phyloP scores from a whole-genome alignment of 2,329 filamentous ascomycete genomes.

The Xylariaceae sp. region DNA sequence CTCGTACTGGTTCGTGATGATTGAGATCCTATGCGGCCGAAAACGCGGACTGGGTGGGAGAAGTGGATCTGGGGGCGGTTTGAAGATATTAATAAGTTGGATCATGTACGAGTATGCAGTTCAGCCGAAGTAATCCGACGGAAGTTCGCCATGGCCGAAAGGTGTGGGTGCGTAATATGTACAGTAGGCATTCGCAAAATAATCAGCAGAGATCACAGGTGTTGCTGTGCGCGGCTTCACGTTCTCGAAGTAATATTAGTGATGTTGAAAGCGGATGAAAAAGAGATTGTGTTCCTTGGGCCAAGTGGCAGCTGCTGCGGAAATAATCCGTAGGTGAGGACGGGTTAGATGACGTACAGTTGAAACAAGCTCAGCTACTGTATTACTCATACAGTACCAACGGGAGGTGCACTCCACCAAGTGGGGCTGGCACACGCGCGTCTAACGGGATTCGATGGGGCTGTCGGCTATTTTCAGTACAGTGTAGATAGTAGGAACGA shows the following conservation, averaged over 20 bases:
- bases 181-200: too few species aligned
- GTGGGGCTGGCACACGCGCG: neutral
- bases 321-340: too few species aligned
- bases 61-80: slow-evolving; percentile 17
- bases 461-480: neutral
- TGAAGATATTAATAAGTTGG: slow-evolving; percentile 18
- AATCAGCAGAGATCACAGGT: too few species aligned
- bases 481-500: neutral
- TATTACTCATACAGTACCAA: neutral
- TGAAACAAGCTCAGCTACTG: neutral
- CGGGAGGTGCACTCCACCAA: neutral
- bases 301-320: too few species aligned
- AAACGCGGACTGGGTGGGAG: slow-evolving; percentile 1
- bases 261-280: too few species aligned
- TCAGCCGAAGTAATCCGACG: too few species aligned
- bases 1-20: slow-evolving; percentile 3
- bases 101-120: too few species aligned
- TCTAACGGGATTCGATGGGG: neutral
- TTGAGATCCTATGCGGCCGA: slow-evolving; percentile 9
- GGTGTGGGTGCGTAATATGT: too few species aligned
- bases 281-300: too few species aligned
- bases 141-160: too few species aligned
- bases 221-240: too few species aligned
- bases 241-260: too few species aligned
- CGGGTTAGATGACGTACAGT: neutral